These are phyloP conservation scores for Mortierella sp. DNA, from an alignment of 371 early-diverging fungal genomes.

Conservation along the genomic window DNA sequence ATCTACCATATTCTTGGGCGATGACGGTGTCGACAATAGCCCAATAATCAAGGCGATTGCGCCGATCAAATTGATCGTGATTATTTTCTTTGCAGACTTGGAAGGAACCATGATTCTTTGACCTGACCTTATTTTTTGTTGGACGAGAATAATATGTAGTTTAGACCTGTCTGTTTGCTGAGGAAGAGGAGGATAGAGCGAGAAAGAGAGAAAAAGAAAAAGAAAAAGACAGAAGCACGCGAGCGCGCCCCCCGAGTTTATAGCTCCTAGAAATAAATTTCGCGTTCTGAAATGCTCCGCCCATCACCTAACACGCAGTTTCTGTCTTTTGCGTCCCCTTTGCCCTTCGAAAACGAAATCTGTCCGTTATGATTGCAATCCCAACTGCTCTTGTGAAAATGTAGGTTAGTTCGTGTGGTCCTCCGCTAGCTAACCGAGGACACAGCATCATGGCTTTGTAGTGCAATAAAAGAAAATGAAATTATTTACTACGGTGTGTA, in stretches of 20 bases:
- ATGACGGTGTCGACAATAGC: slow-evolving; percentile 3
- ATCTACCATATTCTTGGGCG: no score
- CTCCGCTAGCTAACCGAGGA: no score
- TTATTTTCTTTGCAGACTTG: slow-evolving; percentile 7
- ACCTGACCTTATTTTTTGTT: no score
- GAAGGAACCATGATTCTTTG: neutral
- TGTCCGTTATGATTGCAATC: no score
- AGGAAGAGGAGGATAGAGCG: neutral
- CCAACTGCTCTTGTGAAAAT: no score
- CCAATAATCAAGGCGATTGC: slow-evolving; percentile 16
- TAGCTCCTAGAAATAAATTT: neutral
- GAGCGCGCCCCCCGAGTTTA: neutral
- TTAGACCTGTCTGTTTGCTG: neutral
- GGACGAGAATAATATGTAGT: no score
- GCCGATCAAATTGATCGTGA: slow-evolving; percentile 11
- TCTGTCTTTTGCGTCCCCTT: no score
- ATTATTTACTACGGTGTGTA: neutral
- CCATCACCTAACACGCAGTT: neutral
- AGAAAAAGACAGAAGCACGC: neutral
- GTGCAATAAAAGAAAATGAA: no score
- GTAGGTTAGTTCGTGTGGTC: no score
- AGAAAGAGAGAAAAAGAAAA: neutral
- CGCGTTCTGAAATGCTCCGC: slow-evolving; percentile 25
- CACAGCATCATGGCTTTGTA: no score
- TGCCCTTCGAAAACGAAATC: no score